phyloP scores from a whole-genome alignment of 257 asterid genomes.

The Agastache rugosa region DNA sequence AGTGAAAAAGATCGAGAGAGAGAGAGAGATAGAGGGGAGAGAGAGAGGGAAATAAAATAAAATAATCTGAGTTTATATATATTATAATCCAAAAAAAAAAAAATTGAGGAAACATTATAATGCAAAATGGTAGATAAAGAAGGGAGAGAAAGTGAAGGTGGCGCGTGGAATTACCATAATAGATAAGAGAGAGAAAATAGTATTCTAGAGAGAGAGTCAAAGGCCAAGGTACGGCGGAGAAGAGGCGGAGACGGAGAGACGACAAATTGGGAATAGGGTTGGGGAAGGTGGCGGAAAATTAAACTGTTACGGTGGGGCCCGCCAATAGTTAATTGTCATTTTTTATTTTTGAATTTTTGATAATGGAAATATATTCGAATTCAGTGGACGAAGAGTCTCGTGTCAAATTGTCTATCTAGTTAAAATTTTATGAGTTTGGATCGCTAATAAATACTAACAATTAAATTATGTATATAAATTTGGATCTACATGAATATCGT shows the following conservation, averaged over 20 bases:
- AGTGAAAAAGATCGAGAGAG: constrained; percentile 37
- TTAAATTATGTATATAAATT: too few species aligned
- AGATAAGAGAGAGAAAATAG: constrained; percentile 25
- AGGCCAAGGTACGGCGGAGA: constrained; percentile 40
- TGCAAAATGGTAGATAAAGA: constrained; percentile 25
- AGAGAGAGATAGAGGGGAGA: constrained; percentile 15
- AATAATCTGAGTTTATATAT: constrained; percentile 26
- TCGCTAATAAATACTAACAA: too few species aligned
- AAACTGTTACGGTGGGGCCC: constrained; percentile 41
- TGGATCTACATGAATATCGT: too few species aligned
- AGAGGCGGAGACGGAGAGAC: constrained; percentile 44
- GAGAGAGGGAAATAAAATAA: constrained; percentile 15
- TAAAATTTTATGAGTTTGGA: too few species aligned
- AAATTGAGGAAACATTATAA: too few species aligned
- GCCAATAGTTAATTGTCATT: constrained; percentile 24
- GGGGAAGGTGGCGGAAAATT: constrained; percentile 38
- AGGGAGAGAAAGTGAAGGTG: constrained; percentile 28
- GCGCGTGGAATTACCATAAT: constrained; percentile 37
- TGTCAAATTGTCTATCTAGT: too few species aligned
- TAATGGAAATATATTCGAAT: too few species aligned
- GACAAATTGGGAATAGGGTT: constrained; percentile 42
- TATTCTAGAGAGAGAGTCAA: constrained; percentile 33
- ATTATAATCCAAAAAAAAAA: constrained; percentile 9
- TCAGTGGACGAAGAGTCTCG: too few species aligned
- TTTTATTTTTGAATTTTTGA: background rate